Conservation (phyloP, 2,329 filamentous ascomycete genomes). For the Paraconiothyrium sp. region DNA sequence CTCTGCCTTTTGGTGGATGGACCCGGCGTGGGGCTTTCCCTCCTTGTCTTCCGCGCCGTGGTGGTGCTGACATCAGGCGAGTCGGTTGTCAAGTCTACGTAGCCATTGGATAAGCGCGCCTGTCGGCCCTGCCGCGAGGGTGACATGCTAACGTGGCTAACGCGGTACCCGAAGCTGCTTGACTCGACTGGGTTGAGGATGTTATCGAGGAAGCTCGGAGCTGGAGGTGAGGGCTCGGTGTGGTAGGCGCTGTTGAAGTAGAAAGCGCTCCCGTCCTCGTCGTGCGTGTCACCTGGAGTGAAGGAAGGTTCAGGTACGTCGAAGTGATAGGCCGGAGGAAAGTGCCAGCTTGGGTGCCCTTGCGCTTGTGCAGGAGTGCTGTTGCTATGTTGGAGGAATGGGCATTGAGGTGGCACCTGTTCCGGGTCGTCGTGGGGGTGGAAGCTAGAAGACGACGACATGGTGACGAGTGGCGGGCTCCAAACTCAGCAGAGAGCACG, state of each 20-base stretch:
- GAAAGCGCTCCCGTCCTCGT: constrained; percentile 9
- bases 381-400: constrained; percentile 10
- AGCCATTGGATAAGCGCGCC: constrained; percentile 44
- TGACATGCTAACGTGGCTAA: constrained; percentile 21
- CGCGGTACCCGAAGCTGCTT: constrained; percentile 21
- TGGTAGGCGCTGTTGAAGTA: constrained; percentile 24
- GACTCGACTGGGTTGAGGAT: constrained; percentile 40
- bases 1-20: constrained; percentile 45
- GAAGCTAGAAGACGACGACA: constrained; percentile 27
- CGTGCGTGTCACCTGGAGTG: not conserved
- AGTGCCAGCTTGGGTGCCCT: constrained; percentile 11
- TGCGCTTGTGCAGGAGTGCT: constrained; percentile 9
- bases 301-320: not conserved
- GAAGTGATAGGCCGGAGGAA: not conserved
- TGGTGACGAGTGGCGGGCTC: constrained; percentile 24
- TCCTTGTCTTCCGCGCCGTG: constrained; percentile 28
- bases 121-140: constrained; percentile 15
- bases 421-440: constrained; percentile 11
- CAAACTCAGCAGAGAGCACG: constrained; percentile 2
- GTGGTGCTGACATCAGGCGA: constrained; percentile 21
- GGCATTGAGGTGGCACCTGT: not conserved
- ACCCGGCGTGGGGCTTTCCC: constrained; percentile 34
- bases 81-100: constrained; percentile 48
- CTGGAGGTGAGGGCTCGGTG: constrained; percentile 24
- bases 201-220: constrained; percentile 37